These are phyloP conservation scores for Dactylellina parvicollis DNA, from an alignment of 2,329 filamentous ascomycete species.

Conservation along the genomic window DNA sequence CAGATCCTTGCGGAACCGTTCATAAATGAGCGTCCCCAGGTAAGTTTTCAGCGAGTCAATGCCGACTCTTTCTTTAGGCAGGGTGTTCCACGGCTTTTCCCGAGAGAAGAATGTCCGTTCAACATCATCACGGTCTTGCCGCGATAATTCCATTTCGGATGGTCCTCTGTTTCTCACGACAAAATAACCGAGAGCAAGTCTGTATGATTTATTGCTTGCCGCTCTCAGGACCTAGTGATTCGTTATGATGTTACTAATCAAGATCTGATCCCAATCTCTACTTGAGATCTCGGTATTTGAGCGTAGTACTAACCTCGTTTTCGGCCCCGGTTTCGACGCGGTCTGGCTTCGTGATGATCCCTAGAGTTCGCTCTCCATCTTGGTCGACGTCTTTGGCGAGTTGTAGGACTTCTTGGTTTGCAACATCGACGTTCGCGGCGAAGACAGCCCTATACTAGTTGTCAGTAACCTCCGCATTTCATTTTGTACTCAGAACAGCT, in stretches of 20 bases:
- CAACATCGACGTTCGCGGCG: conserved; percentile 51
- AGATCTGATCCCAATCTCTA: too few relatives aligned
- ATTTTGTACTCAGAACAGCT: background rate
- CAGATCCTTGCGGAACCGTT: conserved; percentile 27
- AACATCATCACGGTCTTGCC: conserved; percentile 8
- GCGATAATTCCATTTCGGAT: conserved; percentile 23
- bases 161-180: conserved; percentile 28
- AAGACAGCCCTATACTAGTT: conserved; percentile 12
- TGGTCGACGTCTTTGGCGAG: conserved; percentile 59
- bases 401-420: conserved; percentile 51
- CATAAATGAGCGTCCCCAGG: conserved; percentile 34
- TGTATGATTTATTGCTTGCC: conserved; percentile 12
- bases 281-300: too few relatives aligned
- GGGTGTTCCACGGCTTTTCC: conserved; percentile 8
- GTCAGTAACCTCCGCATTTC: background rate
- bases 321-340: conserved; percentile 62
- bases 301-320: conserved; percentile 49
- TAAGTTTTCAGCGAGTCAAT: conserved; percentile 14
- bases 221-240: conserved; percentile 9
- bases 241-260: background rate
- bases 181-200: conserved; percentile 26
- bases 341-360: conserved; percentile 71
- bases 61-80: conserved; percentile 22
- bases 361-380: conserved; percentile 62
- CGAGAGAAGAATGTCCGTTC: conserved; percentile 27